Evolutionary conservation across 768 basidiomycete species (phyloP).

Genomic region (Paxillus involutus): DNA sequence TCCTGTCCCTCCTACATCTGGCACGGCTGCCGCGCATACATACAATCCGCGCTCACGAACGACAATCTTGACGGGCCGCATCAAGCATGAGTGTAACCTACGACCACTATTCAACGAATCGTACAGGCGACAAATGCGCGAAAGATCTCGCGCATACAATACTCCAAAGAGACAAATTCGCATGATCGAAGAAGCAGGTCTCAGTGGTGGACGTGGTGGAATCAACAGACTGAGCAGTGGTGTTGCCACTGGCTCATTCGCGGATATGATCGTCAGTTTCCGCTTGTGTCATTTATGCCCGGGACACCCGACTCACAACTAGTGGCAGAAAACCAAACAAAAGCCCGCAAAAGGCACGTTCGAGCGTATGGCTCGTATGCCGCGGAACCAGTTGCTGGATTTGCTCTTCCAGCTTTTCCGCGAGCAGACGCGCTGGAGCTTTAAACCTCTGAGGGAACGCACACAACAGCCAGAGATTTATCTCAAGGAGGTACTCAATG

Average conservation of each 20-base stretch:
- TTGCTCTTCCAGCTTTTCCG: slow-evolving; percentile 77
- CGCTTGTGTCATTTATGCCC: neutral
- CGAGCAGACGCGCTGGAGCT: slow-evolving; percentile 78
- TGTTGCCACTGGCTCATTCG: slow-evolving; percentile 59
- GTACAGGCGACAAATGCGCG: slow-evolving; percentile 73
- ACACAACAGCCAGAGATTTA: slow-evolving; percentile 87
- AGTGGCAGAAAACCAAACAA: slow-evolving; percentile 55
- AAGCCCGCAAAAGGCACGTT: slow-evolving; percentile 70
- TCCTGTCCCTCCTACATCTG: slow-evolving; percentile 38
- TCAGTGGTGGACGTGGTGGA: slow-evolving; percentile 67
- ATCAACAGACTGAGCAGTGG: slow-evolving; percentile 82
- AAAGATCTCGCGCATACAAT: slow-evolving; percentile 64
- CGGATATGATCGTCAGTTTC: slow-evolving; percentile 61
- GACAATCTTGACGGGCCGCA: slow-evolving; percentile 74
- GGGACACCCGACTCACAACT: slow-evolving; percentile 6
- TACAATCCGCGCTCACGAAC: slow-evolving; percentile 65
- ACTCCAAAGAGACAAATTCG: slow-evolving; percentile 65
- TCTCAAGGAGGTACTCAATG: slow-evolving; percentile 77
- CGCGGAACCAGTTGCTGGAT: slow-evolving; percentile 85
- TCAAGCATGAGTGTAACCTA: slow-evolving; percentile 80
- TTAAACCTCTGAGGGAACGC: slow-evolving; percentile 72
- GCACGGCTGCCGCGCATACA: slow-evolving; percentile 37
- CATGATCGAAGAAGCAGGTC: slow-evolving; percentile 71
- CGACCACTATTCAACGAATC: slow-evolving; percentile 65
- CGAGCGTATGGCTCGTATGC: slow-evolving; percentile 91